A percentile compares a stretch with the other conserved stretches of the same genome.
Conservation (phyloP, 75 land plant genomes). For the Larix kaempferi region DNA sequence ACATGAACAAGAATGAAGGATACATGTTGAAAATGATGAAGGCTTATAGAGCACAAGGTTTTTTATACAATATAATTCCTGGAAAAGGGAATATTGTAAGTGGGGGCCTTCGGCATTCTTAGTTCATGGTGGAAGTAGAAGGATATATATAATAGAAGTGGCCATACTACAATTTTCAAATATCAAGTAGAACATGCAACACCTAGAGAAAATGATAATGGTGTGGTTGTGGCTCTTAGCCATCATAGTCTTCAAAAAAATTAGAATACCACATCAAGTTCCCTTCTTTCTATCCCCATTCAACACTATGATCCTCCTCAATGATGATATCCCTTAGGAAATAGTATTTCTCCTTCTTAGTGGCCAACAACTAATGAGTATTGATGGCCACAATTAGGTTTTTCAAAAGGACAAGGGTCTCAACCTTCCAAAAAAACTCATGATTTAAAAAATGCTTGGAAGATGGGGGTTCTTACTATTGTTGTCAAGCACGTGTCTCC, state of each 20-base stretch:
- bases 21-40: constrained; percentile 97
- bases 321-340: constrained; percentile 63
- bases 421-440: constrained; percentile 88
- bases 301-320: constrained; percentile 87
- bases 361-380: constrained; percentile 76
- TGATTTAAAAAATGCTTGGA: constrained; percentile 85
- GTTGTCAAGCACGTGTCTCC: constrained; percentile 82
- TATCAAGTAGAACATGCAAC: constrained; percentile 64
- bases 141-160: constrained; percentile 77
- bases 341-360: constrained; percentile 76
- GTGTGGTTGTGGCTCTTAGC: constrained; percentile 27
- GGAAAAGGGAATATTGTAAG: constrained; percentile 89
- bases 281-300: constrained; percentile 74
- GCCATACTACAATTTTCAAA: constrained; percentile 80
- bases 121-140: constrained; percentile 92
- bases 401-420: constrained; percentile 61
- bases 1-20: constrained; percentile 81
- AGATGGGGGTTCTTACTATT: constrained; percentile 68
- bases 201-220: constrained; percentile 44
- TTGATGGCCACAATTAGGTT: too few species aligned
- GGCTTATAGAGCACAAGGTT: constrained; percentile 88
- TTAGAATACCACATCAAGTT: constrained; percentile 73
- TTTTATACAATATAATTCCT: constrained; percentile 83
- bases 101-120: constrained; percentile 82
- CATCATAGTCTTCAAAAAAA: constrained; percentile 70